Conservation (phyloP, 2,329 filamentous ascomycete species). For the Fusarium avenaceum region DNA sequence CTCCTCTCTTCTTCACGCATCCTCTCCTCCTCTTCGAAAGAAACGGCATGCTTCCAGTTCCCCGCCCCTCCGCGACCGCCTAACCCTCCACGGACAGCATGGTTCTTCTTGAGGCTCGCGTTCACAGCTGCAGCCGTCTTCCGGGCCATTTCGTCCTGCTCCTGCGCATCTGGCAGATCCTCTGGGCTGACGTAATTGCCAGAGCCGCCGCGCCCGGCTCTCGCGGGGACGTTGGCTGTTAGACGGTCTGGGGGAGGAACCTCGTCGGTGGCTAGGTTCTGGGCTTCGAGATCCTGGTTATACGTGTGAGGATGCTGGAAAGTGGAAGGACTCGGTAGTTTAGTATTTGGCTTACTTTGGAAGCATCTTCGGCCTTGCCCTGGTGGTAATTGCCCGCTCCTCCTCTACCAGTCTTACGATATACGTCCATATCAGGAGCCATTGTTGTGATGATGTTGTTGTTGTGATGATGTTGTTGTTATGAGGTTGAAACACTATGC, state of each 20-base stretch:
- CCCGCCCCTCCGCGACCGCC: conserved; percentile 70
- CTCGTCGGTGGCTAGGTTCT: conserved; percentile 48
- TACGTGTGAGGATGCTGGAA: not conserved
- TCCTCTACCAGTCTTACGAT: conserved; percentile 69
- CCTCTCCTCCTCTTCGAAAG: conserved; percentile 48
- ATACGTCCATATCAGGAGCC: conserved; percentile 57
- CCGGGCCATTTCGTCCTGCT: conserved; percentile 54
- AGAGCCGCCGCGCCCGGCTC: conserved; percentile 71
- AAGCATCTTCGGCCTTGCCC: conserved; percentile 63
- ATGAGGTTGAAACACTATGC: not conserved
- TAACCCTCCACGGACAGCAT: conserved; percentile 40
- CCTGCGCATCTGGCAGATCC: conserved; percentile 51
- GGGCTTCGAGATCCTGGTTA: conserved; percentile 58
- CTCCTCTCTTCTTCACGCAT: conserved; percentile 42
- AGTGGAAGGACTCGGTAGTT: not conserved
- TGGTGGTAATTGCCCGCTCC: conserved; percentile 73
- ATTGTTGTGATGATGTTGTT: conserved; percentile 27
- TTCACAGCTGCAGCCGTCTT: conserved; percentile 54
- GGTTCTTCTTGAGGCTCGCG: conserved; percentile 49
- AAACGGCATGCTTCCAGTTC: conserved; percentile 59
- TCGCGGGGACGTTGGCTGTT: conserved; percentile 54
- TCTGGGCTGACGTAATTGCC: conserved; percentile 68
- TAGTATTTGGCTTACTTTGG: conserved; percentile 46
- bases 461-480: conserved; percentile 1
- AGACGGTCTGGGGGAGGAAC: conserved; percentile 45